These are phyloP conservation scores for Cairneyella variabilis DNA, from an alignment of 495 filamentous ascomycete species.

Conservation along the genomic window DNA sequence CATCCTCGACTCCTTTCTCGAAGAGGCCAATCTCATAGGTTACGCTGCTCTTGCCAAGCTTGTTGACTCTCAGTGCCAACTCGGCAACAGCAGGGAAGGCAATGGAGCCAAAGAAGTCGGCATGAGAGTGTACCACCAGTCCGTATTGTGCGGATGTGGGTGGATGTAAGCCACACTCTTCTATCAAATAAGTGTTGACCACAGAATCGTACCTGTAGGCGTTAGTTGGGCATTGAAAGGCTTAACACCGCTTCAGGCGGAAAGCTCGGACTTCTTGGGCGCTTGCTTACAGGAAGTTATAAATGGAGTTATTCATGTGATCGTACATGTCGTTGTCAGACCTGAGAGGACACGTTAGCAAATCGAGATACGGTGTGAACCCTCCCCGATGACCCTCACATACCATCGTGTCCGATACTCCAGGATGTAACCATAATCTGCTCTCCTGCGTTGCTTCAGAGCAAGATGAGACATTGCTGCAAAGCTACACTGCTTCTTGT, in stretches of 20 bases:
- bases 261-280: conserved; percentile 43
- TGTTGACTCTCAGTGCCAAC: conserved; percentile 76
- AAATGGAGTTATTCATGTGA: conserved; percentile 46
- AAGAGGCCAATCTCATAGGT: conserved; percentile 91
- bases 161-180: conserved; percentile 72
- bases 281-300: conserved; percentile 58
- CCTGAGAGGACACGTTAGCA: conserved; percentile 39
- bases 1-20: conserved; percentile 64
- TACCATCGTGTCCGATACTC: conserved; percentile 91
- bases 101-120: conserved; percentile 81
- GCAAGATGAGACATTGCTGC: conserved; percentile 25
- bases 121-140: conserved; percentile 78
- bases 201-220: conserved; percentile 67
- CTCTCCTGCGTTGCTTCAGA: conserved; percentile 60
- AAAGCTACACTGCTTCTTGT: no score
- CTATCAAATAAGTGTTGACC: conserved; percentile 84
- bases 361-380: background rate
- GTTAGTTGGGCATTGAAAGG: no score
- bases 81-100: conserved; percentile 80
- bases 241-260: background rate
- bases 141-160: conserved; percentile 65
- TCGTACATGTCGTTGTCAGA: conserved; percentile 96
- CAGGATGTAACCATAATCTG: conserved; percentile 74
- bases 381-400: conserved; percentile 1
- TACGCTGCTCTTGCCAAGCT: conserved; percentile 82